A percentile compares a stretch with the other conserved stretches of the same genome.
Evolutionary conservation across 129 eudicot species (phyloP).

Genomic region (sunflower (Helianthus annuus)): DNA sequence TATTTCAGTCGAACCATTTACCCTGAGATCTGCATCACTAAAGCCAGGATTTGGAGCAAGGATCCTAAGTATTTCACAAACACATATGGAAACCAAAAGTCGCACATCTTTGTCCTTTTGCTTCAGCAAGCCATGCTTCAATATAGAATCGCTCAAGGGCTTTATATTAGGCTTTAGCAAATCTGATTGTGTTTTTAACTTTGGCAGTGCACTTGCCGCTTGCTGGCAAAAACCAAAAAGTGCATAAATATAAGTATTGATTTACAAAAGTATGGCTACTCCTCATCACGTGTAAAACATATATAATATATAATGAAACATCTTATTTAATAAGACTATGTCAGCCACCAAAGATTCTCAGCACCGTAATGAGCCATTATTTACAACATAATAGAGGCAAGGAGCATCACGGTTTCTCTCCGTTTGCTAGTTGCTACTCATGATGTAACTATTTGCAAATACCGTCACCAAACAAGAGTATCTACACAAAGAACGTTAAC

Average conservation of each 20-base stretch:
- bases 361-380: constrained; percentile 11
- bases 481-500: neutral
- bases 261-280: neutral
- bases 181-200: constrained; percentile 55
- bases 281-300: neutral
- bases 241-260: constrained; percentile 1
- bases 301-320: neutral
- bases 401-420: constrained; percentile 19
- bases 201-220: constrained; percentile 63
- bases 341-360: constrained; percentile 2
- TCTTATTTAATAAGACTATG: neutral
- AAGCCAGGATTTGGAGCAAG: constrained; percentile 87
- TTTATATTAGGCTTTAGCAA: constrained; percentile 53
- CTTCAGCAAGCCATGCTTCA: constrained; percentile 70
- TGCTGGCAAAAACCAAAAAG: constrained; percentile 49
- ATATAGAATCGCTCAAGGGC: constrained; percentile 76
- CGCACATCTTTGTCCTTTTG: constrained; percentile 86
- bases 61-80: constrained; percentile 84
- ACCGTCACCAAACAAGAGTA: constrained; percentile 4
- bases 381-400: neutral
- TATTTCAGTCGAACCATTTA: constrained; percentile 23
- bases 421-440: constrained; percentile 6
- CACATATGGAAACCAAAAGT: constrained; percentile 77
- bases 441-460: constrained; percentile 1
- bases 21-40: constrained; percentile 62